Evolutionary conservation across 495 filamentous ascomycete genomes (phyloP), one percentile per base, ranked within the genome.

Genomic region (Copromyces sp.): DNA sequence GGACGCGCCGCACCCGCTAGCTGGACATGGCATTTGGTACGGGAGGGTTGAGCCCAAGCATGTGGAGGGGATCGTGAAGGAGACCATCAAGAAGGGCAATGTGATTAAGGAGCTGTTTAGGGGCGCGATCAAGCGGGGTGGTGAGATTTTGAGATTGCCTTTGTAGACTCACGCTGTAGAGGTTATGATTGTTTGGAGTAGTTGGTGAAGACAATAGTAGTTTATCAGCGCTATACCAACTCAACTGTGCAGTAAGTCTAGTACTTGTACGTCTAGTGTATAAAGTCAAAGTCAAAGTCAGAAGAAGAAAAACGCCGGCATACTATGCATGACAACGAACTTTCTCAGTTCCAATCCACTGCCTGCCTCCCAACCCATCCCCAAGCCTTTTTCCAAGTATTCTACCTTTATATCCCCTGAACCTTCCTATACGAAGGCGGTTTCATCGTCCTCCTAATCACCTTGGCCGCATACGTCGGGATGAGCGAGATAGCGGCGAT

Each of bases 351-450:
- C 72, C 73, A 68, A 68, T 53, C 72, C 17, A 77, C 70, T 45
- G 39, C 69, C 70, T 69, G 24, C 65, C 29, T n/a, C n/a, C 32
- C n/a, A 6, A 12, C 4, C 29, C 42, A 71, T 0, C 32, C 17
- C 68, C 68, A 61, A 38, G 32, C 14, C 68, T 29, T 39, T 69
- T 17, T 37, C 12, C 37, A 40, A 40, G 39, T 53, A 3, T 39
- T 40, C n/a, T 24, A 3, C 45, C 24, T 20, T 80, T 71, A 84
- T 70, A 81, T 82, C n/a, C 83, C 94, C 81, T 92, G 91, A 20
- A 99, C 95, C 84, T 99, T 99, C 73, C 95, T 86, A 84, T 96
- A 98, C 79, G 91, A 95, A n/a, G 94, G 93, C 70, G 95, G 96
- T 78, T 89, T 93, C 85, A 96, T 90, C 70, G 88, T 92, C 77